Evolutionary conservation across 768 basidiomycete genomes (phyloP).

Genomic region (Termitomyces sp.): DNA sequence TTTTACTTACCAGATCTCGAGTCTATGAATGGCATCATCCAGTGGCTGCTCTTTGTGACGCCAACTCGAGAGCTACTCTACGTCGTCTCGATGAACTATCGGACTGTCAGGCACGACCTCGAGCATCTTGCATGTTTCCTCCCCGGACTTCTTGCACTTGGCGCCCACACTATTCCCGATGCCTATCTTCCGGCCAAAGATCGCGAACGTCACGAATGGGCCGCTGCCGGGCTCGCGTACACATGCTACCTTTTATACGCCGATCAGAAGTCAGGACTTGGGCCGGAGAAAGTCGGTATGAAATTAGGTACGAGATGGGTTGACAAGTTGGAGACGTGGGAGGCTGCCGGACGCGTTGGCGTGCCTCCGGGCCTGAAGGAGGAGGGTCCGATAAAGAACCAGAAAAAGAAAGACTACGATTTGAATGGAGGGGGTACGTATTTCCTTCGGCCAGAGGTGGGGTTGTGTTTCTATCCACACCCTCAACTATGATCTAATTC

Average conservation of each 20-base stretch:
- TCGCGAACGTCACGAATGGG: conserved; percentile 55
- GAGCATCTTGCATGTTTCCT: conserved; percentile 73
- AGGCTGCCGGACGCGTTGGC: conserved; percentile 29
- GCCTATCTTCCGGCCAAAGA: conserved; percentile 22
- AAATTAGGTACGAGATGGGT: conserved; percentile 37
- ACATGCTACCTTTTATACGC: conserved; percentile 65
- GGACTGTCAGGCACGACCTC: conserved; percentile 35
- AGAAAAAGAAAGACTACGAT: conserved; percentile 45
- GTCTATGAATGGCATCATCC: conserved; percentile 46
- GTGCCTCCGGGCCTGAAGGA: conserved; percentile 43
- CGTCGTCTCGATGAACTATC: conserved; percentile 42
- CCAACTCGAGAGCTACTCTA: conserved; percentile 56
- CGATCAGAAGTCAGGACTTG: conserved; percentile 60
- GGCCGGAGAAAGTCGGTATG: conserved; percentile 51
- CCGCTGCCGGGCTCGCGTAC: conserved; percentile 64
- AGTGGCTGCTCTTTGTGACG: conserved; percentile 52
- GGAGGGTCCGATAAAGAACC: conserved; percentile 15
- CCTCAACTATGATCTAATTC: not conserved
- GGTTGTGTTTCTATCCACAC: conserved; percentile 10
- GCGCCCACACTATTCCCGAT: conserved; percentile 40
- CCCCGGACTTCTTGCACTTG: conserved; percentile 59
- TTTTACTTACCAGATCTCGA: conserved; percentile 33
- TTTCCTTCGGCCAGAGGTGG: conserved; percentile 63
- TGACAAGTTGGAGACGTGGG: conserved; percentile 40
- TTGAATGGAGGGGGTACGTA: conserved; percentile 31